Evolutionary conservation across 768 basidiomycete species (phyloP), one percentile per base, ranked within the genome.

Genomic region (Lepiota venenata): DNA sequence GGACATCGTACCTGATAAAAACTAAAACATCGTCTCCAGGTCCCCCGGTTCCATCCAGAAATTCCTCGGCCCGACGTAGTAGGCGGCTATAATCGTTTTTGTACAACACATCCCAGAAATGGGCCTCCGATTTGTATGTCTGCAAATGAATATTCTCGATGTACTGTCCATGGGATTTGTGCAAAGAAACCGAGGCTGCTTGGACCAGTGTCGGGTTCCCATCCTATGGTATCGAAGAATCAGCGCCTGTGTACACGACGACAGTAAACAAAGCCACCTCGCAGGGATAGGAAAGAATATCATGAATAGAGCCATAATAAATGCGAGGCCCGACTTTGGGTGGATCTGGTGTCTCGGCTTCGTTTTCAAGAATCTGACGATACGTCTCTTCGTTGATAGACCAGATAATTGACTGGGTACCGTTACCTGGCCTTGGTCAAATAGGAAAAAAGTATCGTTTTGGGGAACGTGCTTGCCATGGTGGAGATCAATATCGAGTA

Each of bases 271-370:
- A 5, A 56, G 69, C 27, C 58, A 90, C 91, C 75, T 97, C 93
- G 71, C 93, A 97, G 1, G 93, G 93, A 64, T 85, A 97, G 11
- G 93, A 90, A 12, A 94, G 75, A 41, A 98, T 82, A 60, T 98
- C 96, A 64, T 99, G 96, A n/a, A 95, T 74, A 9, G 91, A 94
- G 0, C 91, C 92, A 56, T 98, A 99, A 66, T 85, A 97, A 32
- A 94, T 69, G 57, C 82, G 78, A 0, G 85, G 77, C 1, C 82
- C 80, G 1, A 68, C 67, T 46, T 75, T 77, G 1, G 58, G 12
- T 1, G 58, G 59, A 1, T 39, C 36, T 3, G 67, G 58, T 0
- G 65, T 63, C 3, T 72, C 81, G 25, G 60, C 75, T 59, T 81
- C 79, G 2, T 65, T 66, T 63, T 87, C 84, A 0, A 91, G 77